Base-by-base conservation (phyloP, 2,329 filamentous ascomycete genomes). In the Neonectria ditissima region DNA sequence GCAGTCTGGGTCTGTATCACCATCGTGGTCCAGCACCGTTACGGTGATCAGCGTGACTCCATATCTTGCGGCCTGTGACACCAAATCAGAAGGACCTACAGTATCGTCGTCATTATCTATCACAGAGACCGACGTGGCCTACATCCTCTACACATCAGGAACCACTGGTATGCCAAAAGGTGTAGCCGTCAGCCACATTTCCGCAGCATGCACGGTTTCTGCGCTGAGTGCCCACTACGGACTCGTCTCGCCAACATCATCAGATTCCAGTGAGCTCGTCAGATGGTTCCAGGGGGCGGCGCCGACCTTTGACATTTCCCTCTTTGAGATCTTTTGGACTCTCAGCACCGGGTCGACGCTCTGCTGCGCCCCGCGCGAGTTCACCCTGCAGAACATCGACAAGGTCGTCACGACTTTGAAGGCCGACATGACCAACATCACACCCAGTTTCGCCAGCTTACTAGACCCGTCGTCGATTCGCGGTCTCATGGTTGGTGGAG, bases 281-380 rank as follows among this genome's bases (percentile, higher is more conserved):
- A 71, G 78, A 13, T 80, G 78, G 77, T 78, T 79, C 62, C 77
- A 79, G 50, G 76, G 76, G 37, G 77, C 76, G 2, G 72, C 77
- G 7, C 77, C 77, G 0, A 79, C 77, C 1, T 95, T 94, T 72
- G 91, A 94, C 74, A 87, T 94, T 11, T 94, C 91, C 1, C 89
- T 94, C 0, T 94, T 94, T 72, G 92, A 95, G 71, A 93, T 94
- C 20, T 93, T 95, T 75, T 94, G 92, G 70, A 83, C 92, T 0
- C 93, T 92, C 89, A 86, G 86, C 56, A 84, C 84, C 37, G 78
- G 78, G 6, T 74, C 69, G 16, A 78, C 78, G 8, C 73, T 80
- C 7, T 80, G 77, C 65, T 75, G 74, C 14, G 77, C 74, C 5
- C 63, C 73, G 28, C 67, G 76, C 7, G 55, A 52, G 7, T 51